phyloP scores from a whole-genome alignment of 306 rosid genomes.

The Vigna nakashimae region DNA sequence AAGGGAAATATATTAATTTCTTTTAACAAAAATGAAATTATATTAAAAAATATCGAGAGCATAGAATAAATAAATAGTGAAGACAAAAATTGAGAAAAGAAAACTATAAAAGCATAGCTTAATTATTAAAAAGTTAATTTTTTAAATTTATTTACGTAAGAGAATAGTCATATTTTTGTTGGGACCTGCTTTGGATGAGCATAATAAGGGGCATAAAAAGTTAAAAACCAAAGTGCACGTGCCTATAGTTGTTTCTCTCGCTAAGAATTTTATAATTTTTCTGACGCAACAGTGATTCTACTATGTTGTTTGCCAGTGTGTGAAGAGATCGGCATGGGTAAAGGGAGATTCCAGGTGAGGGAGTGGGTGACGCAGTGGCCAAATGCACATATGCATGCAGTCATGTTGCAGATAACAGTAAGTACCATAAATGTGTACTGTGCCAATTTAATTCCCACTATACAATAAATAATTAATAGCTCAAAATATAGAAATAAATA shows the following conservation, averaged over 20 bases:
- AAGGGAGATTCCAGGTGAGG: constrained; percentile 27
- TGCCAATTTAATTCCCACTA: not conserved
- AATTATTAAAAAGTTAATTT: not conserved
- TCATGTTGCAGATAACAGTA: constrained; percentile 29
- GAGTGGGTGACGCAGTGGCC: constrained; percentile 40
- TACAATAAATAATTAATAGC: too few relatives aligned
- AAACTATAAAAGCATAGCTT: too few relatives aligned
- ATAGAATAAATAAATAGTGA: too few relatives aligned
- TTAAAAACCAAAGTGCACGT: constrained; percentile 4
- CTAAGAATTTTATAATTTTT: not conserved
- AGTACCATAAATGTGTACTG: constrained; percentile 24
- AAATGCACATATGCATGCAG: constrained; percentile 21
- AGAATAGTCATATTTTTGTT: constrained; percentile 27
- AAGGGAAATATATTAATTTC: too few relatives aligned
- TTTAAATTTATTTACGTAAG: not conserved
- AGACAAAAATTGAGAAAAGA: too few relatives aligned
- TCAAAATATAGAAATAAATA: not conserved
- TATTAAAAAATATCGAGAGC: too few relatives aligned
- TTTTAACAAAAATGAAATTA: too few relatives aligned
- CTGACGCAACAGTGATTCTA: constrained; percentile 37
- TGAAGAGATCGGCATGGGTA: constrained; percentile 30
- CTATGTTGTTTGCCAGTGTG: constrained; percentile 26
- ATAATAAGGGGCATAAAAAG: not conserved
- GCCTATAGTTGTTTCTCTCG: constrained; percentile 33
- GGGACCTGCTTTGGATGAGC: constrained; percentile 20